Evolutionary conservation across 2,329 filamentous ascomycete species (phyloP).

Genomic region (Colletotrichum lini): DNA sequence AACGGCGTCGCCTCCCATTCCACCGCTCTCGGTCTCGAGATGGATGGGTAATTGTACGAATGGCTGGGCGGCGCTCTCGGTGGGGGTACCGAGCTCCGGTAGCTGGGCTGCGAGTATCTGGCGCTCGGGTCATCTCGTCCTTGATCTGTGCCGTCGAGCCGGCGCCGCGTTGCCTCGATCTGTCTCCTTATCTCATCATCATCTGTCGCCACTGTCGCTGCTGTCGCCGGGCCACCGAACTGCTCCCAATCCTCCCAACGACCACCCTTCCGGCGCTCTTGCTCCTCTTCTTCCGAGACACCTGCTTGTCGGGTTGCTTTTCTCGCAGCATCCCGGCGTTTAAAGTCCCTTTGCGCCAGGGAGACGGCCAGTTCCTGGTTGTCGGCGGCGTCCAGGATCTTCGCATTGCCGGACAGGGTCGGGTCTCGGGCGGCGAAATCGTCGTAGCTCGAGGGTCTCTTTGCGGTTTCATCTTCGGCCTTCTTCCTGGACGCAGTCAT

Average conservation of each 20-base stretch:
- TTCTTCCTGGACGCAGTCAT: constrained; percentile 60
- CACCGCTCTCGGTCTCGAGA: constrained; percentile 66
- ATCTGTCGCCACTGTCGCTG: constrained; percentile 50
- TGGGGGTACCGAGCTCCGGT: constrained; percentile 45
- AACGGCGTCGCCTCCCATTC: constrained; percentile 55
- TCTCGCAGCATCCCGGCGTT: constrained; percentile 74
- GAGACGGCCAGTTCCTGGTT: constrained; percentile 83
- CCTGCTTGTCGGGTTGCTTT: constrained; percentile 71
- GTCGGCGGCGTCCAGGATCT: constrained; percentile 78
- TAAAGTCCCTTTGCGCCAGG: constrained; percentile 80
- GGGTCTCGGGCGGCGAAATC: constrained; percentile 71
- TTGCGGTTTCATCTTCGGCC: constrained; percentile 42
- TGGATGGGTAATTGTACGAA: constrained; percentile 70
- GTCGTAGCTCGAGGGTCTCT: constrained; percentile 55
- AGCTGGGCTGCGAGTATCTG: constrained; percentile 44
- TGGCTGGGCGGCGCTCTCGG: constrained; percentile 34
- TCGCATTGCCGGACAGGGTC: constrained; percentile 69
- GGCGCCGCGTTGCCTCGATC: constrained; percentile 67
- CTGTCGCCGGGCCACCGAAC: constrained; percentile 43
- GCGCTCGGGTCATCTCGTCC: constrained; percentile 42
- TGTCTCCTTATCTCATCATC: constrained; percentile 64
- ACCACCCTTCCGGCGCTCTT: constrained; percentile 63
- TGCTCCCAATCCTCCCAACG: constrained; percentile 60
- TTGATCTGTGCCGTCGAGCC: constrained; percentile 57
- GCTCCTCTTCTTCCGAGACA: constrained; percentile 70